Evolutionary conservation across 2,329 filamentous ascomycete species (phyloP), one percentile per base, ranked within the genome.

Genomic region (Colletotrichum orchidophilum): DNA sequence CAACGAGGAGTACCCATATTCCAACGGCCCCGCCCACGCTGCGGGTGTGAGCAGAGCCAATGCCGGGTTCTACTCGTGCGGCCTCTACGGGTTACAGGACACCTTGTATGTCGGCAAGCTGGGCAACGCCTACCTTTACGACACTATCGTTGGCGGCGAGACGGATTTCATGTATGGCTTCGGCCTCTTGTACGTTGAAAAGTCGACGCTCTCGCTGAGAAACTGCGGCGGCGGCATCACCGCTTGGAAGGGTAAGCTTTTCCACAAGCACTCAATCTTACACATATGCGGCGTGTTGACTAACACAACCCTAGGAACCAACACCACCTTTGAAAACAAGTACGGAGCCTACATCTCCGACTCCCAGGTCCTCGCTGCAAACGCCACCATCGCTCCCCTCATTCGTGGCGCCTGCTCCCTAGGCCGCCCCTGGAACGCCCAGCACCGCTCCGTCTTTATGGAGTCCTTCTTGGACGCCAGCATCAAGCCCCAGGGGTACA

Each of bases 151-250:
- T 5, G 91, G 88, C 0, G 91, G 91, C 0, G 84, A 92, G 76
- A 92, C 90, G 0, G 91, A 93, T 75, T 93, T 93, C 80, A 81
- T 93, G 24, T 93, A 92, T 76, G 90, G 90, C 9, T 92, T 92
- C 75, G 91, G 90, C 29, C 92, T 90, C 0, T 84, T 87, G 3
- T 93, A 87, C 84, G 83, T 92, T 50, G 84, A 89, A 66, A 81
- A 83, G 3, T 88, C 86, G 1, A 81, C 82, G 0, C 79, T 93
- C 2, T 81, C 83, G 0, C 83, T 93, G 13, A 87, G 91, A 11
- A 83, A 81, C 74, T 93, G 91, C 74, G 89, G 90, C 4, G 91
- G 91, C 18, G 91, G 91, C 12, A 88, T 93, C 64, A 91, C 89
- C 0, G 91, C 91, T 0, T 93, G 91, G 91, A 93, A 93, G 75